Base-by-base conservation (phyloP, 306 rosid genomes). In the Canavalia ensiformis region DNA sequence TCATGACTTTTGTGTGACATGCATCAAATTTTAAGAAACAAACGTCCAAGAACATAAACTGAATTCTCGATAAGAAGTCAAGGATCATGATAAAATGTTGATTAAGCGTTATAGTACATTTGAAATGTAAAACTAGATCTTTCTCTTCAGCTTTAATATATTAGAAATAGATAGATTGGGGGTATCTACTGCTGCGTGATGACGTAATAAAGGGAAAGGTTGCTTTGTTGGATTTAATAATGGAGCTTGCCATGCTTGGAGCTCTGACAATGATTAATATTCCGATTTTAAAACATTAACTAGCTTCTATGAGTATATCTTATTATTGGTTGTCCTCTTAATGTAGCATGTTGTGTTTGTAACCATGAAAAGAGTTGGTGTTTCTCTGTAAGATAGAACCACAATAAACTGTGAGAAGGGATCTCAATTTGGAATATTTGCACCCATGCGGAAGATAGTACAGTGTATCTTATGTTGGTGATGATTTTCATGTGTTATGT, bases 201-300 rank as follows among this genome's bases (percentile, higher is more conserved):
- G 50, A 50, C 25, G 5, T 25, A 50, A 29, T 57, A 57, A 25
- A 30, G 65, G 37, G 5, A 58, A 29, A 29, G 65, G n/a, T 58
- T 29, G 37, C 12, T 41, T 65, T 65, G 50, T 39, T 39, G 33
- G 31, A 41, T 65, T 65, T 41, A 65, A 6, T 18, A 67, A 18
- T 41, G 72, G 9, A 7, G 72, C 50, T 67, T 67, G 34, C 7
- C 34, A 7, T 67, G 68, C 68, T 33, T 62, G 46, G 45, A 34
- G 79, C 65, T 47, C 13, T 47, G 0, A 47, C 4, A 47, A 47
- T 47, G 9, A 47, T 45, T 45, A 45, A 11, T 45, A 45, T 7
- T 45, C 2, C 10, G 8, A 45, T 42, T 42, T 42, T 42, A 42
- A 42, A 42, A 42, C 45, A 4, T 42, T 42, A 42, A 42, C 6